Percentiles rank a stretch among this genome's conserved stretches.
phyloP scores from a whole-genome alignment of 2,329 filamentous ascomycete species.

The Cladosporium colombiae region DNA sequence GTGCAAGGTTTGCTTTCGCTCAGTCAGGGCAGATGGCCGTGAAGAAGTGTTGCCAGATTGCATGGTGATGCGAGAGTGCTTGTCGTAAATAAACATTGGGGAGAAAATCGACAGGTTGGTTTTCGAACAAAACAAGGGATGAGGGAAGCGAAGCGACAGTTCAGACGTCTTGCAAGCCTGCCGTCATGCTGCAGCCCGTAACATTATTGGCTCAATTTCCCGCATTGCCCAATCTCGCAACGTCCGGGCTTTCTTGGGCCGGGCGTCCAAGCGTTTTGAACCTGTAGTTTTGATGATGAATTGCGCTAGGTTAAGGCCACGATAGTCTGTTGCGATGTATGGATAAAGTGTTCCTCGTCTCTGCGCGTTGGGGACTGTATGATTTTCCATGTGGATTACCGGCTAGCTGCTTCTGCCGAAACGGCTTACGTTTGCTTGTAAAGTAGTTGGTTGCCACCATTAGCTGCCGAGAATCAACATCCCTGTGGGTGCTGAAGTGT shows the following conservation, averaged over 20 bases:
- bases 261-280: constrained; percentile 2
- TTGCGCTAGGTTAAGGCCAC: neutral
- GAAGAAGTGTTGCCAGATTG: neutral
- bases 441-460: neutral
- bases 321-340: neutral
- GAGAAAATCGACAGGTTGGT: neutral
- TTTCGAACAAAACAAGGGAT: constrained; percentile 3
- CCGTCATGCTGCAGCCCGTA: neutral
- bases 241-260: constrained; percentile 2
- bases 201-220: constrained; percentile 5
- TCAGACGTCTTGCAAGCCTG: neutral
- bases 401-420: neutral
- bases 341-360: neutral
- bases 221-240: constrained; percentile 2
- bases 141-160: neutral
- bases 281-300: neutral
- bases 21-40: constrained; percentile 85
- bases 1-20: constrained; percentile 85
- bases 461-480: neutral
- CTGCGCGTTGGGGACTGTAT: neutral
- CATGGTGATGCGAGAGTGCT: neutral
- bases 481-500: neutral
- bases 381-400: too few species aligned
- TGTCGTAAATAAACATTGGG: neutral
- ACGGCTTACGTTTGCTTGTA: neutral